Conservation (phyloP, 495 filamentous ascomycete species). For the Xylaria acuta region DNA sequence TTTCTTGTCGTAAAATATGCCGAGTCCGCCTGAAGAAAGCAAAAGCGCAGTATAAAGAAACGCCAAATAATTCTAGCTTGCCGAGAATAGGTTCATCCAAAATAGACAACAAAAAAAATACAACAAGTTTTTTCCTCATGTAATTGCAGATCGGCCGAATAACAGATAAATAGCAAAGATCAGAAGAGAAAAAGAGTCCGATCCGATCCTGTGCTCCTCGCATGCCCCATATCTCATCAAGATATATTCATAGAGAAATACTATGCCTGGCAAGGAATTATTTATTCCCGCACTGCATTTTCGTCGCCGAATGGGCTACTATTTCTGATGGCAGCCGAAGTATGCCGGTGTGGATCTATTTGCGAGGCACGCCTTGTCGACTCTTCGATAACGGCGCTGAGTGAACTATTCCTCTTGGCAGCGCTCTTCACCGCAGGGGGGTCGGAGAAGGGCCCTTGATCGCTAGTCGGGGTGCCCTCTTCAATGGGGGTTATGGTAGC, state of each 20-base stretch:
- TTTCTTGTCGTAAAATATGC: not conserved
- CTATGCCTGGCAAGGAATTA: not conserved
- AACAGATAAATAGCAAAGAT: constrained; percentile 23
- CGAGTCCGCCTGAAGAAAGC: constrained; percentile 1
- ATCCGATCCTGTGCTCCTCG: constrained; percentile 25
- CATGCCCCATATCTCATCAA: constrained; percentile 41
- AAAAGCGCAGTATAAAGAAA: constrained; percentile 13
- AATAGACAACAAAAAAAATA: constrained; percentile 10
- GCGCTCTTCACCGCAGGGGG: constrained; percentile 42
- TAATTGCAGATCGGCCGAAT: constrained; percentile 8
- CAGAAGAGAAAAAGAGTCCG: constrained; percentile 12
- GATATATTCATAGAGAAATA: constrained; percentile 31
- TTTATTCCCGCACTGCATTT: constrained; percentile 54
- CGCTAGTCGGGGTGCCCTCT: constrained; percentile 54
- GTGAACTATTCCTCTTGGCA: constrained; percentile 48
- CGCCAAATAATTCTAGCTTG: constrained; percentile 11
- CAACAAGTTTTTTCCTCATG: constrained; percentile 1
- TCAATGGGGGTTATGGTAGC: constrained; percentile 55
- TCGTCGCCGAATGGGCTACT: constrained; percentile 64
- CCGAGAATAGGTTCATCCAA: constrained; percentile 20
- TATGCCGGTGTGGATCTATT: constrained; percentile 28
- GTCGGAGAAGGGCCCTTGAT: constrained; percentile 67
- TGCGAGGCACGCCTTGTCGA: constrained; percentile 51
- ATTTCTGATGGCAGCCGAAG: constrained; percentile 42
- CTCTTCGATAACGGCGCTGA: constrained; percentile 63